phyloP scores from a whole-genome alignment of 2,329 filamentous ascomycete genomes.

The Neospermospora avenae region DNA sequence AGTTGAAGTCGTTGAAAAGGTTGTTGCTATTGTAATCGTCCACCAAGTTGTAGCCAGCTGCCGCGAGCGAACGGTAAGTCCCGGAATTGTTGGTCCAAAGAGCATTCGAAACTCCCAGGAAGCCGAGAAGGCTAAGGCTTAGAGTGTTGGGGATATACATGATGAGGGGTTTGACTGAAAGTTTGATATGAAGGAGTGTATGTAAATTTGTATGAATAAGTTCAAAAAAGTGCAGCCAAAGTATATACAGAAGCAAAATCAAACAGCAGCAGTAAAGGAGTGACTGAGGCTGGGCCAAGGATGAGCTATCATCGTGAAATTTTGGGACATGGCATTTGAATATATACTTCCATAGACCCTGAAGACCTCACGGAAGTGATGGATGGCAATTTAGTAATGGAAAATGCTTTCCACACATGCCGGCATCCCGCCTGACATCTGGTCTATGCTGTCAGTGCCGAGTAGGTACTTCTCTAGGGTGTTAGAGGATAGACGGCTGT shows the following conservation, averaged over 20 bases:
- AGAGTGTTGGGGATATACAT: slow-evolving; percentile 6
- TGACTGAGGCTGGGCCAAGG: slow-evolving; percentile 2
- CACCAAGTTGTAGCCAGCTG: slow-evolving; percentile 22
- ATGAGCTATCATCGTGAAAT: slow-evolving; percentile 7
- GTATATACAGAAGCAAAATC: not conserved
- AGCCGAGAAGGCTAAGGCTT: slow-evolving; percentile 13
- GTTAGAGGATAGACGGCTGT: not conserved
- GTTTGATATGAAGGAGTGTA: not conserved
- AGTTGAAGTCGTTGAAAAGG: slow-evolving; percentile 48
- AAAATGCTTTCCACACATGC: not conserved
- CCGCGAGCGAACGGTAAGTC: slow-evolving; percentile 9
- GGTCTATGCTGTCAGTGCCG: slow-evolving; percentile 3
- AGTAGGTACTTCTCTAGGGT: not conserved
- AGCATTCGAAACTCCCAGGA: slow-evolving; percentile 8
- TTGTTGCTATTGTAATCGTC: slow-evolving; percentile 43
- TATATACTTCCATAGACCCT: slow-evolving; percentile 6
- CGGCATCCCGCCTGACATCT: slow-evolving; percentile 6
- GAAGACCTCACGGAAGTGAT: not conserved
- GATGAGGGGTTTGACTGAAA: not conserved
- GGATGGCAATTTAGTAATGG: slow-evolving; percentile 3
- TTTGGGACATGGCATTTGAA: not conserved
- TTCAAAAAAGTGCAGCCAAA: not conserved
- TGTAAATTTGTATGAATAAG: not conserved
- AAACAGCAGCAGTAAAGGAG: not conserved
- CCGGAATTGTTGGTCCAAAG: slow-evolving; percentile 16